Conservation (phyloP, 1,284 basidiomycete species). For the Naganishia albida region DNA sequence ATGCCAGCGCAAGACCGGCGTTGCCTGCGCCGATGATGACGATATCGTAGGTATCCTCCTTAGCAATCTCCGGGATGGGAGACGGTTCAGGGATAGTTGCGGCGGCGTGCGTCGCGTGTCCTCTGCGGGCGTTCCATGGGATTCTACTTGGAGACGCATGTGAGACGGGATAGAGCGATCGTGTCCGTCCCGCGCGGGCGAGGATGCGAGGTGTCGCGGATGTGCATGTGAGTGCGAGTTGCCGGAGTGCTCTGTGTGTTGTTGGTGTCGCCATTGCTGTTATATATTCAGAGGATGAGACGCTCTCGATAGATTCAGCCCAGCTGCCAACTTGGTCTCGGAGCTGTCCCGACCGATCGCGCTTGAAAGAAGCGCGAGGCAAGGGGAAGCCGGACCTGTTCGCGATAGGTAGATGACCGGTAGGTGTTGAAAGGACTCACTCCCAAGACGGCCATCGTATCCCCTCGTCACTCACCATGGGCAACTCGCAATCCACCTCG, state of each 20-base stretch:
- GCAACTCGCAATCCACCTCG: slow-evolving; percentile 32
- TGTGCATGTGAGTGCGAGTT: background rate
- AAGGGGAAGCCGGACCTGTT: background rate
- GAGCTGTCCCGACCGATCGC: background rate
- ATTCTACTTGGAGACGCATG: too few relatives aligned
- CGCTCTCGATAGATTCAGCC: background rate
- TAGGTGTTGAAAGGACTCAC: too few relatives aligned
- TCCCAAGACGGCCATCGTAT: too few relatives aligned
- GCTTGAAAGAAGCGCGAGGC: background rate
- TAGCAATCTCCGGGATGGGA: slow-evolving; percentile 8
- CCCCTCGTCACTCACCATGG: slow-evolving; percentile 18
- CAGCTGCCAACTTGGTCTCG: background rate
- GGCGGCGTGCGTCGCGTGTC: too few relatives aligned
- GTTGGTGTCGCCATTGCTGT: slow-evolving; percentile 6
- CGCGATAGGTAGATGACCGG: too few relatives aligned
- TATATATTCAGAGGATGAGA: background rate
- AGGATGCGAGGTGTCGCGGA: background rate
- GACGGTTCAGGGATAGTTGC: background rate
- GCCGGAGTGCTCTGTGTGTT: slow-evolving; percentile 3
- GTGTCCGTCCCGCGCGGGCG: too few relatives aligned
- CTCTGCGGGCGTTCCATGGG: too few relatives aligned
- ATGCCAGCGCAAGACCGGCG: slow-evolving; percentile 84
- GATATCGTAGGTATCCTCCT: slow-evolving; percentile 63
- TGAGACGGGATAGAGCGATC: too few relatives aligned
- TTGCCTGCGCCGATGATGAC: slow-evolving; percentile 95